Conservation (phyloP, 2,329 filamentous ascomycete genomes). For the Calonectria ilicicola region DNA sequence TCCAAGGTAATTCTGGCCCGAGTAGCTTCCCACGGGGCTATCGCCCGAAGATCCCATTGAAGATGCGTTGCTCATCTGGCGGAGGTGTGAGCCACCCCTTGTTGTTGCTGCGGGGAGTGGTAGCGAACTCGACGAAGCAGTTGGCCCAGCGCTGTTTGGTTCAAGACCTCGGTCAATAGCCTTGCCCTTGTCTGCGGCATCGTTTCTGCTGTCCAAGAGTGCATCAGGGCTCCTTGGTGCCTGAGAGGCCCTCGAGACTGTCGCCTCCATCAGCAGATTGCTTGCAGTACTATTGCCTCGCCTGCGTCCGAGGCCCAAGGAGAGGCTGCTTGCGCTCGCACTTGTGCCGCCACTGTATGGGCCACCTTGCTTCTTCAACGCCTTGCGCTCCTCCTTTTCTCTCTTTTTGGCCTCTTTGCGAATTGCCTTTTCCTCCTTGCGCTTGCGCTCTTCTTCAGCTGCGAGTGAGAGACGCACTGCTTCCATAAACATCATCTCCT, state of each 20-base stretch:
- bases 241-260: conserved; percentile 58
- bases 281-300: conserved; percentile 71
- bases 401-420: conserved; percentile 85
- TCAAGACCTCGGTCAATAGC: conserved; percentile 68
- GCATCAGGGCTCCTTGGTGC: conserved; percentile 39
- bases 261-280: conserved; percentile 69
- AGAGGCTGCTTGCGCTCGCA: conserved; percentile 74
- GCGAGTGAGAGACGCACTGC: conserved; percentile 92
- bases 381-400: conserved; percentile 87
- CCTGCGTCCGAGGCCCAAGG: conserved; percentile 69
- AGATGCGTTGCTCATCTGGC: conserved; percentile 88
- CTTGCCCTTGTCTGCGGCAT: conserved; percentile 72
- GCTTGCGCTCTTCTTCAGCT: conserved; percentile 91
- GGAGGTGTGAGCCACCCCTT: conserved; percentile 76
- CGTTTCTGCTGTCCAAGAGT: conserved; percentile 40
- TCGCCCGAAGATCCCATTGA: conserved; percentile 85
- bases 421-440: conserved; percentile 70
- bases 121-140: conserved; percentile 53
- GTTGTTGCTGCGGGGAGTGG: conserved; percentile 63
- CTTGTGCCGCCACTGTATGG: conserved; percentile 51
- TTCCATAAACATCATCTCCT: conserved; percentile 99
- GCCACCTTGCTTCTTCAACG: conserved; percentile 70
- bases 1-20: conserved; percentile 46
- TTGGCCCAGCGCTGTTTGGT: conserved; percentile 38
- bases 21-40: conserved; percentile 68